A percentile compares a stretch with the other conserved stretches of the same genome.
Evolutionary conservation across 2,329 filamentous ascomycete species (phyloP).

Genomic region (Dothiorella sarmentorum): DNA sequence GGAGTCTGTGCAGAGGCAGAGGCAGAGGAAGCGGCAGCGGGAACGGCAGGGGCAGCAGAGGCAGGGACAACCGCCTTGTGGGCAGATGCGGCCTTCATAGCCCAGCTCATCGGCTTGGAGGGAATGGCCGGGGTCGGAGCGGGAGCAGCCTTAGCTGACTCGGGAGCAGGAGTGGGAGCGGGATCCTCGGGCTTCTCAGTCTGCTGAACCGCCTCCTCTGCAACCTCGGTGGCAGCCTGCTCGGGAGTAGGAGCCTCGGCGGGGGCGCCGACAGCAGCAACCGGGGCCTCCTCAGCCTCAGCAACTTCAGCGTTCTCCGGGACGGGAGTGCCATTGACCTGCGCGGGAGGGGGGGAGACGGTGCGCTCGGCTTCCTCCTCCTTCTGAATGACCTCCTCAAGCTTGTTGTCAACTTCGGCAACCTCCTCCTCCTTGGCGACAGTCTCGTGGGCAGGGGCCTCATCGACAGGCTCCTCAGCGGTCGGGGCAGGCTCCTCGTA

Average conservation of each 20-base stretch:
- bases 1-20: conserved; percentile 34
- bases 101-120: conserved; percentile 65
- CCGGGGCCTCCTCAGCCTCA: conserved; percentile 39
- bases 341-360: conserved; percentile 28
- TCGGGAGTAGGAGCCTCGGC: conserved; percentile 29
- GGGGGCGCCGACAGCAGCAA: conserved; percentile 28
- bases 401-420: conserved; percentile 65
- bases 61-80: conserved; percentile 43
- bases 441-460: conserved; percentile 35
- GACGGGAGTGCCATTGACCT: conserved; percentile 37
- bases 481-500: conserved; percentile 41
- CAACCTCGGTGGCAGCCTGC: conserved; percentile 30
- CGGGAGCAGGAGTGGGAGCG: conserved; percentile 53
- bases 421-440: conserved; percentile 45
- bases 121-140: conserved; percentile 58
- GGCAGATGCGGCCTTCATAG: conserved; percentile 55
- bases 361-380: conserved; percentile 24
- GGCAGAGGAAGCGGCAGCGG: conserved; percentile 33
- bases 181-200: conserved; percentile 63
- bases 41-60: conserved; percentile 34
- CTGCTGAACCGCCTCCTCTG: conserved; percentile 35
- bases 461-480: conserved; percentile 30
- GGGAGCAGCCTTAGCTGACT: conserved; percentile 57
- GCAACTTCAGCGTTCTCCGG: conserved; percentile 34
- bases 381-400: conserved; percentile 57